phyloP scores from a whole-genome alignment of 2,329 filamentous ascomycete genomes.

The Cadophora luteo-olivacea region DNA sequence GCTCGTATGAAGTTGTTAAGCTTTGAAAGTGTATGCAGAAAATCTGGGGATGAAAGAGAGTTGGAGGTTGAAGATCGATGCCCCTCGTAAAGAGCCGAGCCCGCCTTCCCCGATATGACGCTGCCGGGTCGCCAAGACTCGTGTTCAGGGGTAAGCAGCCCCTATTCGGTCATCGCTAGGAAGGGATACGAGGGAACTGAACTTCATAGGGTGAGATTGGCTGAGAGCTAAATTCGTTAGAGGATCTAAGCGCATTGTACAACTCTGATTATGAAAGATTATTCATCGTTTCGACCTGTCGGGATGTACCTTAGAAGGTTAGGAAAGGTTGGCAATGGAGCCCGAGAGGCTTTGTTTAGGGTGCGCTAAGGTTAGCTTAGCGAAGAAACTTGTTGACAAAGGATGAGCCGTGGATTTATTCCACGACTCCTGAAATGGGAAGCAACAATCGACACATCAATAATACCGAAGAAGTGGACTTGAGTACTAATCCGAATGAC shows the following conservation, averaged over 20 bases:
- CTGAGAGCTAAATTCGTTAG: not conserved
- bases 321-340: not conserved
- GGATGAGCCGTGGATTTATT: not conserved
- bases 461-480: not conserved
- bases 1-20: not conserved
- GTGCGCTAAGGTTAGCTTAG: not conserved
- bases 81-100: not conserved
- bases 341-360: not conserved
- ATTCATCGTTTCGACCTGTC: not conserved
- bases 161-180: slow-evolving; percentile 9
- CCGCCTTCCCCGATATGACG: not conserved
- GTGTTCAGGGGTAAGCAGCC: slow-evolving; percentile 7
- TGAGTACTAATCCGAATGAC: not conserved
- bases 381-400: not conserved
- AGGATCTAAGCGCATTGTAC: not conserved
- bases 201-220: not conserved
- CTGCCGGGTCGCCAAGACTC: not conserved
- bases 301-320: not conserved
- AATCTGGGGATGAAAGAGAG: not conserved
- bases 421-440: not conserved
- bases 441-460: not conserved
- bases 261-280: not conserved
- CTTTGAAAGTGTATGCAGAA: not conserved
- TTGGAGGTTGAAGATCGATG: not conserved
- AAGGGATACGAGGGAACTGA: not conserved